Conservation (phyloP, 805 yeast species). For the Suhomyces sp. region DNA sequence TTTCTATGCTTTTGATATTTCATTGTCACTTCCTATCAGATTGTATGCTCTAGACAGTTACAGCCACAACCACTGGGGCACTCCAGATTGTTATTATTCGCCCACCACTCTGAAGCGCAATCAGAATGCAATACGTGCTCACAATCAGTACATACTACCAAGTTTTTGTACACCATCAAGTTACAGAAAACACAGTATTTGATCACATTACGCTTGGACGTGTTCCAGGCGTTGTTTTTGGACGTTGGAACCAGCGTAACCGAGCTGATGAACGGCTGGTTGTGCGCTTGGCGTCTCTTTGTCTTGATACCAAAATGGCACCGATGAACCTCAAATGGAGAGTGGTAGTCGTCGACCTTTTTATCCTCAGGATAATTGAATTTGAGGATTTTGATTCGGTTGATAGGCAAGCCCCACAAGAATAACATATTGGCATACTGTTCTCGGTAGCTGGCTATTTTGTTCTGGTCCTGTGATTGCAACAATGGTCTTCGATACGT, state of each 20-base stretch:
- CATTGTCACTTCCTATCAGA: too few relatives aligned
- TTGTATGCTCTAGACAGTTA: slow-evolving; percentile 43
- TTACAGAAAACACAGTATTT: slow-evolving; percentile 67
- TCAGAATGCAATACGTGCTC: slow-evolving; percentile 74
- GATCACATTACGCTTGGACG: slow-evolving; percentile 18
- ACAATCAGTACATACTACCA: slow-evolving; percentile 69
- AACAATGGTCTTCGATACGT: slow-evolving; percentile 40
- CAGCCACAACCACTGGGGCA: slow-evolving; percentile 92
- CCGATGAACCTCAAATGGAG: slow-evolving; percentile 31
- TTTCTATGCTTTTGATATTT: too few relatives aligned
- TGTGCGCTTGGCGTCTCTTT: slow-evolving; percentile 16
- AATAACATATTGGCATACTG: slow-evolving; percentile 77
- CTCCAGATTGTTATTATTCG: slow-evolving; percentile 31
- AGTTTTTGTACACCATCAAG: slow-evolving; percentile 53
- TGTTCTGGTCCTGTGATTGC: slow-evolving; percentile 34
- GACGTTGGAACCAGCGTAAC: slow-evolving; percentile 24
- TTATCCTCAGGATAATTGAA: slow-evolving; percentile 46
- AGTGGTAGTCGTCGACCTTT: slow-evolving; percentile 7
- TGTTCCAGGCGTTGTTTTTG: slow-evolving; percentile 31
- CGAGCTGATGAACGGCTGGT: slow-evolving; percentile 22
- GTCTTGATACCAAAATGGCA: slow-evolving; percentile 32
- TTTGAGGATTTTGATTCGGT: slow-evolving; percentile 74
- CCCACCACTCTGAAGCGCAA: slow-evolving; percentile 86
- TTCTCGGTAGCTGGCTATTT: slow-evolving; percentile 47
- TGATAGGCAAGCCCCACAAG: slow-evolving; percentile 81